Base-by-base conservation (phyloP, 176 grass and related monocot genomes). In the Urochloa ruziziensis region DNA sequence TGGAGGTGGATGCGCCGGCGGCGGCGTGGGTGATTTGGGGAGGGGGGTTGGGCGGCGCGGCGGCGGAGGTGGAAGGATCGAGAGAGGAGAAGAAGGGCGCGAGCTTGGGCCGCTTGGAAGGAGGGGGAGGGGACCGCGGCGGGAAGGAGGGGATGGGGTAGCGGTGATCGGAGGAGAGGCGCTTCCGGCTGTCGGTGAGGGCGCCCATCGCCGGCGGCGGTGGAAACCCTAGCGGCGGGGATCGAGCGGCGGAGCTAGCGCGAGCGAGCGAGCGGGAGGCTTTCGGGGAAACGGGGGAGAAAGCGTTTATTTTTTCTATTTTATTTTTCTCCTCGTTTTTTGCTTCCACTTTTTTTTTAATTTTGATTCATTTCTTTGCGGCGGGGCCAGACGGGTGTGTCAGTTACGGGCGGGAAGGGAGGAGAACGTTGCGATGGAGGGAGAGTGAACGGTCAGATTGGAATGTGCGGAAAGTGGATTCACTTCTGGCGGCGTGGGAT, bases 131-230 rank as follows among this genome's bases (percentile, higher is more conserved):
- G 23, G 59, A 79, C 39, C 33, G 34, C 49, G 33, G 42, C 12
- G 62, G 63, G 34, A 58, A 80, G 34, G 80, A 83, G 13, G 84
- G 56, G 29, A 62, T n/a, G 21, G 62, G 52, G 66, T 78, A 78
- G 69, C 49, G 71, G 56, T 91, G 84, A 62, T 92, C 85, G 42
- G 74, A 74, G 48, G n/a, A 82, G 69, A 86, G 84, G 62, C 93
- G 93, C 93, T 94, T 94, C 73, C 90, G 93, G 84, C 75, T 94
- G 78, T 94, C 93, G 47, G 90, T 90, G 70, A 90, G 90, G 78
- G 93, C 93, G 62, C 90, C 93, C 93, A 92, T 94, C 73, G 63
- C 67, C 81, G 81, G 10, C 70, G 84, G 44, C 16, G 10, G 47
- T 53, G 62, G 77, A 89, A 89, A 91, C 90, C 90, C 78, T 91